These are phyloP conservation scores for Forsythia suspensa DNA, from an alignment of 257 asterid genomes.

Conservation along the genomic window DNA sequence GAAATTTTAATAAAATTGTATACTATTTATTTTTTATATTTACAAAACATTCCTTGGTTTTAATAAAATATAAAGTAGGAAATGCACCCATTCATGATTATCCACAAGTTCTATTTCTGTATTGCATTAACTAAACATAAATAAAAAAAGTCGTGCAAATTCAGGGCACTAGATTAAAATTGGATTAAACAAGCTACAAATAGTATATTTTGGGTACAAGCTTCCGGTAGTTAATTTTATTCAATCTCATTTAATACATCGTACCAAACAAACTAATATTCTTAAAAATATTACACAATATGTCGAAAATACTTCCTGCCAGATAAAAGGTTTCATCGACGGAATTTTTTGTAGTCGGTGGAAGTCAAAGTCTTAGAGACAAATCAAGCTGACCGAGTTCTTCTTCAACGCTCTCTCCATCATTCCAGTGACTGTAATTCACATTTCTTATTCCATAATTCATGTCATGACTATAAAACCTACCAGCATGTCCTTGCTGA, in stretches of 20 bases:
- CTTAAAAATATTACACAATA: too few species aligned
- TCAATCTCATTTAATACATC: not conserved
- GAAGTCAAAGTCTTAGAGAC: conserved; percentile 63
- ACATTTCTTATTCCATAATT: conserved; percentile 17
- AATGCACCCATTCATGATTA: too few species aligned
- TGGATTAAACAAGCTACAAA: not conserved
- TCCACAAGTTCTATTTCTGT: too few species aligned
- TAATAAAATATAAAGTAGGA: too few species aligned
- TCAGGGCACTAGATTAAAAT: not conserved
- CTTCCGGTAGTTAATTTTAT: too few species aligned
- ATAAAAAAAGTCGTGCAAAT: not conserved
- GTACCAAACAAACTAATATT: not conserved
- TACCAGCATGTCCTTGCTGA: conserved; percentile 18
- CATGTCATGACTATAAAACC: not conserved
- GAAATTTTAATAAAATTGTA: too few species aligned
- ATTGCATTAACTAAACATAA: too few species aligned
- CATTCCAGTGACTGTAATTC: conserved; percentile 6
- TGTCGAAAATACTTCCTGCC: not conserved
- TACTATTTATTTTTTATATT: too few species aligned
- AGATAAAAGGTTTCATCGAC: not conserved
- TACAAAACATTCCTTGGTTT: too few species aligned
- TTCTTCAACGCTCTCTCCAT: conserved; percentile 34
- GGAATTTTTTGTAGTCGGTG: not conserved
- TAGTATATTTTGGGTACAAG: not conserved
- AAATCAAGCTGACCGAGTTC: conserved; percentile 63